A percentile compares a stretch with the other conserved stretches of the same genome.
Evolutionary conservation across 306 rosid genomes (phyloP).

Genomic region (Vigna radiata): DNA sequence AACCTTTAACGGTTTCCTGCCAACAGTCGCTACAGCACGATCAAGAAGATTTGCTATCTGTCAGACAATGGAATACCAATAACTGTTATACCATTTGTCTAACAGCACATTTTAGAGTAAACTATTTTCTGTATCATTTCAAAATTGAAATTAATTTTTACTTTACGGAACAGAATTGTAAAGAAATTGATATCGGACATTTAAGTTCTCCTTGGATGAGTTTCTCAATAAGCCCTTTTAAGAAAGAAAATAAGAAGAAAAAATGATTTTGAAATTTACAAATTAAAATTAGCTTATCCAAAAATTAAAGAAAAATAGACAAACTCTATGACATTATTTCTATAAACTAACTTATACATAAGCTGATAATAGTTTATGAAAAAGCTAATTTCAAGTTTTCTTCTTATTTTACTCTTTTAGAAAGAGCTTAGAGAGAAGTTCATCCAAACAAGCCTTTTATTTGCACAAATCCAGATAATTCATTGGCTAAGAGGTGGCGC

Average conservation of each 20-base stretch:
- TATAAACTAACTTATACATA: too few relatives aligned
- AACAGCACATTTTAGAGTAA: background rate
- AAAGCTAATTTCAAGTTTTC: too few relatives aligned
- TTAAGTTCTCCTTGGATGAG: too few relatives aligned
- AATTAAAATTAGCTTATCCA: too few relatives aligned
- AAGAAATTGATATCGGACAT: conserved; percentile 12
- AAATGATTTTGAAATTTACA: too few relatives aligned
- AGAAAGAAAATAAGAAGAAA: too few relatives aligned
- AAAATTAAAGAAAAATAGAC: too few relatives aligned
- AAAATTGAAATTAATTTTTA: background rate
- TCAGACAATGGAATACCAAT: conserved; percentile 19
- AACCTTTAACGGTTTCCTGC: conserved; percentile 84
- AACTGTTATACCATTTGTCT: conserved; percentile 18
- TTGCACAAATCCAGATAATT: conserved; percentile 6
- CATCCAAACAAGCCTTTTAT: background rate
- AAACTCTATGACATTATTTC: too few relatives aligned
- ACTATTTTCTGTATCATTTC: background rate
- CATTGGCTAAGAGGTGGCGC: background rate
- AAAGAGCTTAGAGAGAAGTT: too few relatives aligned
- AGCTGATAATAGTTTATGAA: too few relatives aligned
- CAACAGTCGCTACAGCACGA: conserved; percentile 68
- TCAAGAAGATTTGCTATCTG: conserved; percentile 90
- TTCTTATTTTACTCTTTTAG: too few relatives aligned
- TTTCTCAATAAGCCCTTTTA: too few relatives aligned
- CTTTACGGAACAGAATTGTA: background rate